Base-by-base conservation (phyloP, 192 early-diverging fungal species). In the Gamsiella multidivaricata region DNA sequence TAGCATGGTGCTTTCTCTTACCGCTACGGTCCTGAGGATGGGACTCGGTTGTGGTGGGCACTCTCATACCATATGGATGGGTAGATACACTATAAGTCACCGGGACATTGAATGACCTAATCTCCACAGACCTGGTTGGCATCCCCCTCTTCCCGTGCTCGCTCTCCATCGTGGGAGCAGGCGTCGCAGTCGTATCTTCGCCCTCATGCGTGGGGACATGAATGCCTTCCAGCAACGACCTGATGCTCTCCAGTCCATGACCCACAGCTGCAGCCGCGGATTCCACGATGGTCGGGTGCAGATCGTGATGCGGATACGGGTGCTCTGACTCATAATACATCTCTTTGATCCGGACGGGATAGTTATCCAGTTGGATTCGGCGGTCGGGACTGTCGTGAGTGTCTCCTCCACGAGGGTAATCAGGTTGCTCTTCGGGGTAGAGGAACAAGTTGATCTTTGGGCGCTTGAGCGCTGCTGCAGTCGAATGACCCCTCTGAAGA, bases 331-430 rank as follows among this genome's bases (percentile, higher is more conserved):
- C n/a, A n/a, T n/a, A n/a, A n/a, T n/a, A n/a, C n/a, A n/a, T n/a
- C n/a, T n/a, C n/a, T n/a, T n/a, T n/a, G n/a, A n/a, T n/a, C n/a
- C n/a, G n/a, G n/a, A n/a, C n/a, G n/a, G n/a, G n/a, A n/a, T 36
- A 43, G 0, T 23, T 10, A 33, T 65, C 70, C 6, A 75, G 64
- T 18, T 54, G 64, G 2, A 67, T 17, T 75, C 63, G 28, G 36
- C 42, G 42, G 63, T 46, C n/a, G 26, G 41, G 25, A 47, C 22
- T 0, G 28, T 15, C 3, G 42, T 2, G 42, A 49, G 32, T 11
- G 39, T 14, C 37, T 5, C 61, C 56, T 1, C 53, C 54, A 3
- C 65, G 73, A 39, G 73, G 73, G 31, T 76, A 76, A 25, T 62
- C 47, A 1, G 58, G 33, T 46, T 76, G 34, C 20, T 76, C 73